These are phyloP conservation scores for rapeseed (Brassica napus) DNA, from an alignment of 345 rosid genomes.

Conservation along the genomic window DNA sequence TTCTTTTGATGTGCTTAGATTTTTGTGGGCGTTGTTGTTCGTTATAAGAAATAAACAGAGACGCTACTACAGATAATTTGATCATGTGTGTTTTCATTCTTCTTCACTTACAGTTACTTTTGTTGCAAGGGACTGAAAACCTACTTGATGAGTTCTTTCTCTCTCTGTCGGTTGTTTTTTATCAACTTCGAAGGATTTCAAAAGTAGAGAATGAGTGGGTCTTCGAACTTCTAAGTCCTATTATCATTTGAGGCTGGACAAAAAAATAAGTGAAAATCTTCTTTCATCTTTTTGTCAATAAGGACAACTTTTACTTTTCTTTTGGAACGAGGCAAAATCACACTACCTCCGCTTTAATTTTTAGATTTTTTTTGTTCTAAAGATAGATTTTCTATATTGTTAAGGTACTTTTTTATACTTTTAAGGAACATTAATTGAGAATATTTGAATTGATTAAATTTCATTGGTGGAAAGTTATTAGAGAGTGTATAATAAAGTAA, in stretches of 20 bases:
- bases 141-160: slow-evolving; percentile 17
- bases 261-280: not conserved
- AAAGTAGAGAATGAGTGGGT: slow-evolving; percentile 34
- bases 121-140: slow-evolving; percentile 27
- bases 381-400: no score
- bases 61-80: slow-evolving; percentile 43
- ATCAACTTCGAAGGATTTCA: slow-evolving; percentile 1
- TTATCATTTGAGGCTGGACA: slow-evolving; percentile 23
- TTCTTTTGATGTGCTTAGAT: slow-evolving; percentile 89
- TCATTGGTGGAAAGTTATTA: no score
- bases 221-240: slow-evolving; percentile 7
- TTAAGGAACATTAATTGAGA: no score
- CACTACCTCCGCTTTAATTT: no score
- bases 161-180: slow-evolving; percentile 39
- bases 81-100: slow-evolving; percentile 5
- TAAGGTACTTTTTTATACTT: no score
- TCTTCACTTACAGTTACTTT: slow-evolving; percentile 5
- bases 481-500: no score
- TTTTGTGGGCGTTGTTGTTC: slow-evolving; percentile 43
- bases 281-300: slow-evolving; percentile 21
- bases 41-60: slow-evolving; percentile 53
- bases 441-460: no score
- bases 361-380: no score
- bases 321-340: slow-evolving; percentile 9
- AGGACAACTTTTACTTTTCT: slow-evolving; percentile 27